Evolutionary conservation across 805 yeast genomes (phyloP).

Genomic region (Candida methanosorbosa): DNA sequence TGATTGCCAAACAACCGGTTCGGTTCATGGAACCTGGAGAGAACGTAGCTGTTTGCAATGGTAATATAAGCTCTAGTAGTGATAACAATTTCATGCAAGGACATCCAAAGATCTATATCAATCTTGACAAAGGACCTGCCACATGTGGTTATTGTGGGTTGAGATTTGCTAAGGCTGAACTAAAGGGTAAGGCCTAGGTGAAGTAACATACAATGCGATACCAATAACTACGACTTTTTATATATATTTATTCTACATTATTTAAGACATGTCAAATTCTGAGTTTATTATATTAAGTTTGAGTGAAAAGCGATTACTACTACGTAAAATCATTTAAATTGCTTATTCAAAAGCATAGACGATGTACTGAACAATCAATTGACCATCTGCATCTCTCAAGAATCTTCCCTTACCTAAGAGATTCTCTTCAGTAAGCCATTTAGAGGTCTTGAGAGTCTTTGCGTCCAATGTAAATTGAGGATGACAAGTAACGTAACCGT

Average conservation of each 20-base stretch:
- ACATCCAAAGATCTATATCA: slow-evolving; percentile 77
- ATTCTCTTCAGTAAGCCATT: slow-evolving; percentile 43
- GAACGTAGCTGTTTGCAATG: slow-evolving; percentile 75
- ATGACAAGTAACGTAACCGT: slow-evolving; percentile 40
- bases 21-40: slow-evolving; percentile 42
- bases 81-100: slow-evolving; percentile 66
- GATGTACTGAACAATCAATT: slow-evolving; percentile 46
- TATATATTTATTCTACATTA: not conserved
- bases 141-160: slow-evolving; percentile 80
- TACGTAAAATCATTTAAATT: not conserved
- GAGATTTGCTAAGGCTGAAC: slow-evolving; percentile 50
- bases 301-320: not conserved
- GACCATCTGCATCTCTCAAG: slow-evolving; percentile 35
- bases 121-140: slow-evolving; percentile 67
- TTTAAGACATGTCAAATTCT: too few species aligned
- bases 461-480: slow-evolving; percentile 37
- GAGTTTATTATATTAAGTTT: too few species aligned
- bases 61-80: too few species aligned
- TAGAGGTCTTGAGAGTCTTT: slow-evolving; percentile 30
- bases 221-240: not conserved
- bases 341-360: slow-evolving; percentile 27
- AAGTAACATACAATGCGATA: too few species aligned
- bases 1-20: slow-evolving; percentile 68
- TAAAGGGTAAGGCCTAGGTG: slow-evolving; percentile 21
- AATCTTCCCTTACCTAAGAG: slow-evolving; percentile 55